A percentile compares a stretch with the other conserved stretches of the same genome.
phyloP scores from a whole-genome alignment of 208 protist genomes.

The Leishmania mexicana region DNA sequence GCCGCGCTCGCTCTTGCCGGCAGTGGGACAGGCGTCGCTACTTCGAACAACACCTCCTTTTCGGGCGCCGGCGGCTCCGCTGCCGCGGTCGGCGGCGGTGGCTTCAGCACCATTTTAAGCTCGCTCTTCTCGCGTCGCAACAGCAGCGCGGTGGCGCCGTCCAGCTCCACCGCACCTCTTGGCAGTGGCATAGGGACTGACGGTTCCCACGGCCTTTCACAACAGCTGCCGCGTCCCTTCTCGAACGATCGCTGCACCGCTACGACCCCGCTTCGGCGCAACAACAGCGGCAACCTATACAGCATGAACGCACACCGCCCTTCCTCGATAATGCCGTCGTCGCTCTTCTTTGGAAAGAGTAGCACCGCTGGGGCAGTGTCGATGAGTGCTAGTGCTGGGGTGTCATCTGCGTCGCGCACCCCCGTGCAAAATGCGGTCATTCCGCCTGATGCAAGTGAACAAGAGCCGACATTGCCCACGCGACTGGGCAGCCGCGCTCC shows the following conservation, averaged over 20 bases:
- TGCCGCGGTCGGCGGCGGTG: conserved; percentile 5
- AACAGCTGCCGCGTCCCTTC: neutral
- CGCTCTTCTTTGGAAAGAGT: neutral
- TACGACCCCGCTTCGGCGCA: conserved; percentile 5
- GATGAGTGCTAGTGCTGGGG: neutral
- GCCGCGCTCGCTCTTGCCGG: no score
- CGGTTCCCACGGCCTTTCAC: neutral
- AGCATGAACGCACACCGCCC: neutral
- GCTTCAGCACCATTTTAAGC: conserved; percentile 15
- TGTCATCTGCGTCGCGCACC: neutral
- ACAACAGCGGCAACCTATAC: conserved; percentile 4
- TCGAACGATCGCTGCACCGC: neutral
- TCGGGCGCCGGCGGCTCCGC: neutral
- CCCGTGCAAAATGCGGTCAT: neutral
- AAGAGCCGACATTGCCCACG: neutral
- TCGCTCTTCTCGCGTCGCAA: conserved; percentile 24
- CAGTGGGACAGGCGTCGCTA: neutral
- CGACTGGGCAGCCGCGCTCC: conserved; percentile 4
- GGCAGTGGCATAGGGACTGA: neutral
- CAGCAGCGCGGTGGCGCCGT: neutral
- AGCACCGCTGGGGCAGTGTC: neutral
- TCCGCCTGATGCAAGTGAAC: neutral
- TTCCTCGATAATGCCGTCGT: neutral
- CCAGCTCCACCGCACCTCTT: neutral
- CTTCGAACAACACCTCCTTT: conserved; percentile 9